phyloP scores from a whole-genome alignment of 306 rosid genomes.

The Vigna angularis region DNA sequence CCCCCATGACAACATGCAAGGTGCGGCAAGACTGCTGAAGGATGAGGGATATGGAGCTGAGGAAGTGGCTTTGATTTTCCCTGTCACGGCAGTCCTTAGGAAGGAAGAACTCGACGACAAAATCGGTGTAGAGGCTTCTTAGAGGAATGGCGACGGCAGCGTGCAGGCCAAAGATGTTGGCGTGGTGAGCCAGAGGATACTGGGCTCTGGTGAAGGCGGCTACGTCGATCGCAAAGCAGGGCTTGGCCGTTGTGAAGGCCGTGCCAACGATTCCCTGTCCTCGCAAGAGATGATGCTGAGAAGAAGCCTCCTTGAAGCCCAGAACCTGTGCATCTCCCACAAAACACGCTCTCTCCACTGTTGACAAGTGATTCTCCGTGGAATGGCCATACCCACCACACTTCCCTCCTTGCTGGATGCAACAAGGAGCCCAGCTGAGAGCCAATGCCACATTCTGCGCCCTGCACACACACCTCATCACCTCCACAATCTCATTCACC shows the following conservation, averaged over 20 bases:
- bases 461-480: conserved; percentile 57
- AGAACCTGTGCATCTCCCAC: conserved; percentile 44
- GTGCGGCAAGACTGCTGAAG: conserved; percentile 62
- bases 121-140: conserved; percentile 58
- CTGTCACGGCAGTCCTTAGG: conserved; percentile 58
- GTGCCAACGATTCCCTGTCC: conserved; percentile 74
- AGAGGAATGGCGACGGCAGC: conserved; percentile 75
- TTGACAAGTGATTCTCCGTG: conserved; percentile 50
- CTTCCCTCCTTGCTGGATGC: conserved; percentile 56
- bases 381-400: conserved; percentile 46
- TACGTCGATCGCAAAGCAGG: conserved; percentile 60
- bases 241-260: conserved; percentile 61
- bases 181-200: conserved; percentile 69
- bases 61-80: conserved; percentile 58
- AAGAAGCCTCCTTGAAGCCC: conserved; percentile 63
- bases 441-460: conserved; percentile 63
- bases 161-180: conserved; percentile 55
- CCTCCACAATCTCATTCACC: conserved; percentile 61
- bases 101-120: conserved; percentile 67
- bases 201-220: conserved; percentile 61
- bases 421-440: conserved; percentile 70
- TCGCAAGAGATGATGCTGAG: conserved; percentile 54
- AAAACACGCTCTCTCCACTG: conserved; percentile 59
- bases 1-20: conserved; percentile 55
- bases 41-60: conserved; percentile 54